Evolutionary conservation across 371 early-diverging fungal genomes (phyloP).

Genomic region (Entomophthora muscae): DNA sequence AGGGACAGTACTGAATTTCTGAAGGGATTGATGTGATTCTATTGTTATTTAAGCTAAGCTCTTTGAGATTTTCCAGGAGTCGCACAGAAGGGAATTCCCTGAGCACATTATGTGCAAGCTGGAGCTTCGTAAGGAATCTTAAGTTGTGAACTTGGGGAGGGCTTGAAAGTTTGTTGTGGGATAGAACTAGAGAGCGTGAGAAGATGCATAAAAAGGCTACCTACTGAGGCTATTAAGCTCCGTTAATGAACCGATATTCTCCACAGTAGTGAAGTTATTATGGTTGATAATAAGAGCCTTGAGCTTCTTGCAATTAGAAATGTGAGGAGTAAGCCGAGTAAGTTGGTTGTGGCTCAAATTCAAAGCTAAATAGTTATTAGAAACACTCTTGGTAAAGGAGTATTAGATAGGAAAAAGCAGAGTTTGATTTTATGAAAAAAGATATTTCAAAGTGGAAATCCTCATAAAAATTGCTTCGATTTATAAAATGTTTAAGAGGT

Average conservation of each 20-base stretch:
- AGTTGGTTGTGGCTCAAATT: constrained; percentile 57
- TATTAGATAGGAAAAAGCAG: neutral
- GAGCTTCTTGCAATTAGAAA: constrained; percentile 33
- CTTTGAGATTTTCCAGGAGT: constrained; percentile 33
- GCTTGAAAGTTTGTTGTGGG: constrained; percentile 53
- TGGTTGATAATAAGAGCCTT: constrained; percentile 71
- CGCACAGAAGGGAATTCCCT: constrained; percentile 46
- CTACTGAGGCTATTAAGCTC: constrained; percentile 54
- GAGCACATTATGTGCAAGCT: constrained; percentile 53
- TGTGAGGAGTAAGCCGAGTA: constrained; percentile 33
- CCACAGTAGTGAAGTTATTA: constrained; percentile 44
- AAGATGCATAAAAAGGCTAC: neutral
- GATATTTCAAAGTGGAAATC: too few relatives aligned
- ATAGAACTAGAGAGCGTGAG: constrained; percentile 32
- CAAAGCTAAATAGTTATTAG: constrained; percentile 17
- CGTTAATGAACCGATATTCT: constrained; percentile 32
- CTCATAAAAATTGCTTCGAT: too few relatives aligned
- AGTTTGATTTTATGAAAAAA: too few relatives aligned
- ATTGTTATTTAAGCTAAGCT: constrained; percentile 63
- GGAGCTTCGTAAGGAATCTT: constrained; percentile 47
- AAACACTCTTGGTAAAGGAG: constrained; percentile 15
- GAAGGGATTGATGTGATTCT: constrained; percentile 44
- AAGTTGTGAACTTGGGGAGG: constrained; percentile 29
- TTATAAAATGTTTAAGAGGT: too few relatives aligned
- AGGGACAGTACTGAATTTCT: constrained; percentile 25